phyloP scores from a whole-genome alignment of 2,329 filamentous ascomycete genomes.

The Paraconiothyrium brasiliense region DNA sequence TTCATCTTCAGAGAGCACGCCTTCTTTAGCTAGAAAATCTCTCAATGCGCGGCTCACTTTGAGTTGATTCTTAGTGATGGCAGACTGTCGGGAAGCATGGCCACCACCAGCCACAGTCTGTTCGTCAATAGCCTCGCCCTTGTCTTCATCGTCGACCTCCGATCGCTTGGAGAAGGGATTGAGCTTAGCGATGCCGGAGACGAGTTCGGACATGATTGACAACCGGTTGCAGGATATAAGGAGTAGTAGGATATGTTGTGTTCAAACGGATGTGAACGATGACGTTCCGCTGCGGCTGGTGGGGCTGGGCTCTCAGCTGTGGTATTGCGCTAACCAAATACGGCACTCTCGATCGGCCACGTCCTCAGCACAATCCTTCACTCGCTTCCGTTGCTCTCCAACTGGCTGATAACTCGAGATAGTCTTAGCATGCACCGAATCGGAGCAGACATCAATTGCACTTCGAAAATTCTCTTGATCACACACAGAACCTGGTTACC shows the following conservation, averaged over 20 bases:
- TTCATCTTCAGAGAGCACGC: conserved; percentile 60
- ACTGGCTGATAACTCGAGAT: background rate
- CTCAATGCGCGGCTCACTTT: conserved; percentile 68
- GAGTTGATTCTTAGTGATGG: conserved; percentile 63
- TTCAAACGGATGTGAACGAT: conserved; percentile 2
- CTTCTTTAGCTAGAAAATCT: conserved; percentile 64
- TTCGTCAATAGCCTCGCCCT: conserved; percentile 63
- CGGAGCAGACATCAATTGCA: background rate
- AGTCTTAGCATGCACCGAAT: background rate
- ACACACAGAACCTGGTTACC: too few relatives aligned
- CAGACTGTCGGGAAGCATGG: conserved; percentile 60
- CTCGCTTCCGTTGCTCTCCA: background rate
- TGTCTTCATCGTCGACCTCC: conserved; percentile 58
- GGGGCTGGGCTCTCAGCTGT: background rate
- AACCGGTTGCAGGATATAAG: conserved; percentile 1
- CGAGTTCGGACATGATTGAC: conserved; percentile 43
- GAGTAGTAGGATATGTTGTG: conserved; percentile 8
- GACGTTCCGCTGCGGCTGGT: background rate
- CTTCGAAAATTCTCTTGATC: too few relatives aligned
- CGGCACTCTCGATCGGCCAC: background rate
- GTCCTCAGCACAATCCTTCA: background rate
- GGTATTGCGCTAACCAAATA: background rate
- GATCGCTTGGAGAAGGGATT: conserved; percentile 43
- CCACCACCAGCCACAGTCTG: conserved; percentile 67
- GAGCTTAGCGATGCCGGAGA: conserved; percentile 45